phyloP scores from a whole-genome alignment of 2,329 filamentous ascomycete genomes.

The Hirsutella thompsonii region DNA sequence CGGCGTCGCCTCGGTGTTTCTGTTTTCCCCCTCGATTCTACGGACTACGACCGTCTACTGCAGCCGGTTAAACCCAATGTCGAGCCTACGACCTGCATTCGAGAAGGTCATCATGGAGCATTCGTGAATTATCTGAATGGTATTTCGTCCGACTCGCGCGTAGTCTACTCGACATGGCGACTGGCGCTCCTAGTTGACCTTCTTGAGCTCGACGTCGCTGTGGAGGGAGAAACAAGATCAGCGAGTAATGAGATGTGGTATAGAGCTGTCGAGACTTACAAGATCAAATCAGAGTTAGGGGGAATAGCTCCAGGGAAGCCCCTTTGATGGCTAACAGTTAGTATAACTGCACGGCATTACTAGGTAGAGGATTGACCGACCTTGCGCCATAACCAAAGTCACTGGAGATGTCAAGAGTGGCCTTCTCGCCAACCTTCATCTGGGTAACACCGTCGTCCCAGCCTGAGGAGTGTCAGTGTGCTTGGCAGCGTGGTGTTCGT shows the following conservation, averaged over 20 bases:
- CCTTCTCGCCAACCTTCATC: constrained; percentile 89
- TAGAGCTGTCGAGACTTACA: constrained; percentile 43
- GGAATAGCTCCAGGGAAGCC: constrained; percentile 74
- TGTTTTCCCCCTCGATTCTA: too few species aligned
- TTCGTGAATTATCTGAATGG: too few species aligned
- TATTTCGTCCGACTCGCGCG: too few species aligned
- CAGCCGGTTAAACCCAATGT: too few species aligned
- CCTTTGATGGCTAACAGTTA: constrained; percentile 29
- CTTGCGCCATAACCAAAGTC: constrained; percentile 8
- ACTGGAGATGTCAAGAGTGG: constrained; percentile 64
- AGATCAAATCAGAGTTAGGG: constrained; percentile 61
- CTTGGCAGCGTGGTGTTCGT: too few species aligned
- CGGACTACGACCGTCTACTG: too few species aligned
- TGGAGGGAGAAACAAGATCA: neutral
- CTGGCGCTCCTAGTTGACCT: neutral
- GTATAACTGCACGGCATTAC: constrained; percentile 2
- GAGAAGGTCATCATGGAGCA: too few species aligned
- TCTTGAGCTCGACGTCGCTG: constrained; percentile 5
- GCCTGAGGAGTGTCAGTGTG: constrained; percentile 29
- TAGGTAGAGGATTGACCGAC: constrained; percentile 17
- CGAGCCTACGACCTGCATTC: too few species aligned
- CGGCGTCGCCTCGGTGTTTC: too few species aligned
- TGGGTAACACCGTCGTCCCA: constrained; percentile 76
- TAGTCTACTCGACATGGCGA: too few species aligned
- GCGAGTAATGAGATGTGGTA: neutral